Evolutionary conservation across 2,329 filamentous ascomycete species (phyloP), one percentile per base, ranked within the genome.

Genomic region (Escovopsis weberi): DNA sequence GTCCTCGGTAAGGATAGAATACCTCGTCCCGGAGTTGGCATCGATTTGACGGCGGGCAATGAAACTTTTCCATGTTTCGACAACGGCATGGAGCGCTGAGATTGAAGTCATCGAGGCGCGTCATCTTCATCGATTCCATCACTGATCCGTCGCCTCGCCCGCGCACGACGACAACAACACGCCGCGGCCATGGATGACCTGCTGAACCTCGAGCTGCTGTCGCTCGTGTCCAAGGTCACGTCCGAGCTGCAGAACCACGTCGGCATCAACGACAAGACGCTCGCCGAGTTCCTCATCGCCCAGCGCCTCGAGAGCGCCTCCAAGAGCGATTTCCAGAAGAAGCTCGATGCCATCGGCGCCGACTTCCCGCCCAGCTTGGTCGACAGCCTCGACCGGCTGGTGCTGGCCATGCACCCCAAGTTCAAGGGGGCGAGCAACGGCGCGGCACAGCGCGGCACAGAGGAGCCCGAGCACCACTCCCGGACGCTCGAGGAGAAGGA

Each of bases 201-300:
- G 51, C 77, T 85, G 61, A 84, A 85, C 53, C 79, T 98, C 58
- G 91, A 98, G 71, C 72, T 93, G 47, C 74, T 98, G 42, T 94
- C 88, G 54, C 80, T 98, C 56, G 87, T 96, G 44, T 91, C 86
- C 40, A 94, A 89, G 62, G 86, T 98, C 53, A 87, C 87, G 12
- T 89, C 84, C 15, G 91, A 98, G 63, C 72, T 98, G 42, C 82
- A 94, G 55, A 98, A 98, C 57, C 85, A 98, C 64, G 65, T 96
- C 46, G 86, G 88, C 43, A 78, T 95, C 53, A 83, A 76, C 59
- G 88, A 98, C 65, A 95, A 94, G 64, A 94, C 86, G 5, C 78
- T 98, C 26, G 88, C 91, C 52, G 91, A 98, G 63, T 98, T 94
- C 58, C 78, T 98, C 55, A 94, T 98, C 57, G 84, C 84, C 47